Evolutionary conservation across 768 basidiomycete genomes (phyloP), one percentile per base, ranked within the genome.

Genomic region (Tephrocybe sp.): DNA sequence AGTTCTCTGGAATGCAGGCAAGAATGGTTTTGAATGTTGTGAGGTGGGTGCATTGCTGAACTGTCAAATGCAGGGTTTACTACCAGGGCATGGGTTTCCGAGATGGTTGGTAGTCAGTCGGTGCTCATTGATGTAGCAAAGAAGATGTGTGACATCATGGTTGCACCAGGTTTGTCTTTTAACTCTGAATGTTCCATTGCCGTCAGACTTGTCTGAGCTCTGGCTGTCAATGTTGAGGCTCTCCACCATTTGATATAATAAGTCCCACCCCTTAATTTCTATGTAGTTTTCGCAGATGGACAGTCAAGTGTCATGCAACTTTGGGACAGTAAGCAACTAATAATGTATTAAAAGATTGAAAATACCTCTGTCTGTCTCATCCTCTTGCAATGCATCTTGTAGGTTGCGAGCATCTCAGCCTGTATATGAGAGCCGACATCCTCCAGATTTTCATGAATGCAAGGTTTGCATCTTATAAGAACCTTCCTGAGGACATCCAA

Each of bases 121-220:
- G n/a, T 39, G 24, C 1, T 11, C 12, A 24, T 48, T 28, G 19
- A 40, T 39, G 28, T 24, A 48, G 19, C 5, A 11, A 16, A 47
- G 36, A 13, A 47, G 46, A 19, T 16, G 24, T 18, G 46, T 37
- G 8, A 47, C 46, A n/a, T 19, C 7, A 18, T 22, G 26, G 25
- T 25, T 47, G 18, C 16, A 18, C 46, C 46, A 47, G 5, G 5
- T 25, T 26, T 47, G 34, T 18, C 25, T 11, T 41, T 27, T 26
- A 2, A 25, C 36, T 22, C 35, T 47, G 18, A 26, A 35, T 1
- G 1, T 27, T 7, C 7, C 11, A n/a, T 25, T n/a, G 5, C 25
- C 26, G 16, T 47, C 25, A 3, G 34, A 36, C 19, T 38, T 15
- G 26, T 47, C 45, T 11, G 45, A 47, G 32, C 45, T 47, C 8